Evolutionary conservation across 768 basidiomycete species (phyloP).

Genomic region (Udeniomyces megalosporus): DNA sequence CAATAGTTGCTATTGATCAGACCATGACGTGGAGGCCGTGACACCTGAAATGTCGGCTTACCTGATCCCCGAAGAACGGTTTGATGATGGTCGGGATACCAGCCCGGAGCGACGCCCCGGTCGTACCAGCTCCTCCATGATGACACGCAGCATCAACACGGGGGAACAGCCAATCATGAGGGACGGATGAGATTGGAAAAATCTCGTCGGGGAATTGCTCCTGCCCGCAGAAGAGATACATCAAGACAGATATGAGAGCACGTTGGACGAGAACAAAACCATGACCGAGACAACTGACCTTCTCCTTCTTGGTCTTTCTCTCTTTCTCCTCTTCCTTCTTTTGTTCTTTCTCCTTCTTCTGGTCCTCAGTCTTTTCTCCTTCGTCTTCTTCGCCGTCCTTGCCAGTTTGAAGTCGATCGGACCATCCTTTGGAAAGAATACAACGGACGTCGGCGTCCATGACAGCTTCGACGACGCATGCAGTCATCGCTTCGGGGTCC

Average conservation of each 20-base stretch:
- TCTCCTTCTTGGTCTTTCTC: too few species aligned
- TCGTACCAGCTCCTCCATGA: conserved; percentile 93
- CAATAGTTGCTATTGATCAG: too few species aligned
- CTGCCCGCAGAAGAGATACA: conserved; percentile 24
- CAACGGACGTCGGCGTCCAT: conserved; percentile 71
- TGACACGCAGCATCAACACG: conserved; percentile 93
- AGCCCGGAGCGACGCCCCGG: conserved; percentile 81
- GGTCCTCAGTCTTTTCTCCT: conserved; percentile 27
- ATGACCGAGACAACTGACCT: too few species aligned
- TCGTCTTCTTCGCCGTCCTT: conserved; percentile 35
- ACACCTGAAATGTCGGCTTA: not conserved
- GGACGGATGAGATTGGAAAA: conserved; percentile 49
- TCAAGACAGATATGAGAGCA: too few species aligned
- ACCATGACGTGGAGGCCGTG: too few species aligned
- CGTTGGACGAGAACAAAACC: too few species aligned
- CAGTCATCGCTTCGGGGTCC: conserved; percentile 83
- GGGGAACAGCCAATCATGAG: conserved; percentile 75
- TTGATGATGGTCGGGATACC: conserved; percentile 90
- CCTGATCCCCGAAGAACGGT: conserved; percentile 66
- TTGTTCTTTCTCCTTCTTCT: conserved; percentile 36
- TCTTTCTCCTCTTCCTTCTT: not conserved
- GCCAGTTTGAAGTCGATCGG: conserved; percentile 53
- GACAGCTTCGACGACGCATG: conserved; percentile 75
- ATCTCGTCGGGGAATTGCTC: conserved; percentile 67
- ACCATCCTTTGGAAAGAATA: conserved; percentile 96